Percentiles rank a stretch among this genome's conserved stretches.
Conservation (phyloP, 2,329 filamentous ascomycete genomes). For the Epichloe coenophiala region DNA sequence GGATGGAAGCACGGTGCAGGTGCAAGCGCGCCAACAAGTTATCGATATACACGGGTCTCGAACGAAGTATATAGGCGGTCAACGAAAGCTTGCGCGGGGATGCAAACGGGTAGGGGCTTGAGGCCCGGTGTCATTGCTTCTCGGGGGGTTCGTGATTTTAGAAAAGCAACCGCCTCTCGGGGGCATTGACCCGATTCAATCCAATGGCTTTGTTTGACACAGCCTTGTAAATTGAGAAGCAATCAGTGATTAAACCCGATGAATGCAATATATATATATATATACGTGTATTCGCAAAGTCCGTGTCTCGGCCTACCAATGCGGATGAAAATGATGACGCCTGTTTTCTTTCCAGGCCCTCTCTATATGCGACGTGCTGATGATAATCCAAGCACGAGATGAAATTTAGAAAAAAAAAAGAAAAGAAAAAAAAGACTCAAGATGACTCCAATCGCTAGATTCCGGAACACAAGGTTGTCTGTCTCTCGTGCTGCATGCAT, state of each 20-base stretch:
- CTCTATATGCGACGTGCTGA: not conserved
- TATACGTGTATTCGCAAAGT: too few species aligned
- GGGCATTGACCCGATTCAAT: not conserved
- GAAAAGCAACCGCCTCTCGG: not conserved
- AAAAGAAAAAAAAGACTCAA: not conserved
- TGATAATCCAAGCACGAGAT: not conserved
- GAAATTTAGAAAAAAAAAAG: not conserved
- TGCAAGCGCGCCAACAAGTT: slow-evolving; percentile 4
- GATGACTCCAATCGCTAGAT: not conserved
- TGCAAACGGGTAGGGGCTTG: not conserved
- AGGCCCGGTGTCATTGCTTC: not conserved
- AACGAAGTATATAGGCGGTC: not conserved
- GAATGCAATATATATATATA: too few species aligned
- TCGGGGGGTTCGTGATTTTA: not conserved
- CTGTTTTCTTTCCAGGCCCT: not conserved
- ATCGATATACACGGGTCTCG: not conserved
- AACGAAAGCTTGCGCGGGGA: not conserved
- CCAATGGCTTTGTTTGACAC: not conserved
- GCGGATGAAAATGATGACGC: not conserved
- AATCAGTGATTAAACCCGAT: too few species aligned
- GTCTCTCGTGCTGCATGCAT: not conserved
- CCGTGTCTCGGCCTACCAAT: not conserved
- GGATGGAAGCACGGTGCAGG: not conserved
- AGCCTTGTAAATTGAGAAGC: too few species aligned
- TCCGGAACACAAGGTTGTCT: too few species aligned